Base-by-base conservation (phyloP, 805 yeast genomes). In the Saccharomycopsis malanga region DNA sequence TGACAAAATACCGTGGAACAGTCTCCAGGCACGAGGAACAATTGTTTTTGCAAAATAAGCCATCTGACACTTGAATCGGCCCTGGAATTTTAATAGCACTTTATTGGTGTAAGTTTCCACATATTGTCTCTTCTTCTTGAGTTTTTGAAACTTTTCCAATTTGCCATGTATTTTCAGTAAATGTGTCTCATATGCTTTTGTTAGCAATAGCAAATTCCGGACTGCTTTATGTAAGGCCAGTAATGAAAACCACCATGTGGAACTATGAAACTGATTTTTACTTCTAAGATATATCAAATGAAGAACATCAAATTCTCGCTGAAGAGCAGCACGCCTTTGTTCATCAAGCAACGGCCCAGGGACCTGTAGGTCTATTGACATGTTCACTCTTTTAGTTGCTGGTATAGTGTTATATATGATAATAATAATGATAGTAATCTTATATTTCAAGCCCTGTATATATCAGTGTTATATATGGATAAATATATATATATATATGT, bases 191-290 rank as follows among this genome's bases (percentile, higher is more conserved):
- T 40, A 39, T 7, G 7, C 4, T 18, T 41, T 21, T 5, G 21
- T 4, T 38, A 55, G 38, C 2, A 61, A 46, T 4, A 57, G 45
- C 2, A 76, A 53, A 25, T 63, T 64, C 25, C 79, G 60, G 29
- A 73, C 37, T 36, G 68, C 59, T n/a, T 78, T 63, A 48, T 73
- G 74, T 3, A 76, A 54, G 14, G 72, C 63, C 50, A 68, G 65
- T 43, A 77, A 58, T 48, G 68, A 62, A 39, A 58, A 63, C 77
- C 81, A 77, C 82, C 82, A 77, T 9, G 53, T 51, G 46, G 73
- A 65, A 4, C 68, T 64, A 6, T 71, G 61, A 55, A 76, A 81
- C 56, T 77, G 83, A 58, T 77, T 77, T 34, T 59, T 57, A 53
- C 70, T 74, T 44, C 81, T 57, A 55, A 74, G 76, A 56, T 73